These are phyloP conservation scores for Gloeostereum incarnatum DNA, from an alignment of 768 basidiomycete genomes.

Conservation along the genomic window DNA sequence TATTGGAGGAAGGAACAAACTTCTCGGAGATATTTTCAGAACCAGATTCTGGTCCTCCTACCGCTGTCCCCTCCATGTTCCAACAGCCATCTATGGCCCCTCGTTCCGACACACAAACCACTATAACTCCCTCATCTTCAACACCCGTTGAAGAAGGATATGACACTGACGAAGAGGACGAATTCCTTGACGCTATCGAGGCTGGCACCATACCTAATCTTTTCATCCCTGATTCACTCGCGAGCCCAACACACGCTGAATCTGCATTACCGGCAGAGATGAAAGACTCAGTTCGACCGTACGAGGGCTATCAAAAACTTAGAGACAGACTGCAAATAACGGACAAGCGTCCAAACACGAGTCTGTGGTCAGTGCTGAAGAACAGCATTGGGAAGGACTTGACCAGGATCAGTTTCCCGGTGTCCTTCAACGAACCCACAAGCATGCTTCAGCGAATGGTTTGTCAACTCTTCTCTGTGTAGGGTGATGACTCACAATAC, in stretches of 20 bases:
- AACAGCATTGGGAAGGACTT: constrained; percentile 94
- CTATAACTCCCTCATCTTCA: constrained; percentile 6
- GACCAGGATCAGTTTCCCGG: constrained; percentile 92
- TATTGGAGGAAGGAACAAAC: constrained; percentile 12
- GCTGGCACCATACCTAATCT: constrained; percentile 69
- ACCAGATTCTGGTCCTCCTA: constrained; percentile 6
- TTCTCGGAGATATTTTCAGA: constrained; percentile 8
- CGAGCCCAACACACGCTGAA: constrained; percentile 28
- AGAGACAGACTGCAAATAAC: constrained; percentile 51
- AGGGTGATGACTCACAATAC: constrained; percentile 4
- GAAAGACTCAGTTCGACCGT: constrained; percentile 22
- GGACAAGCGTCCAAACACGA: constrained; percentile 82
- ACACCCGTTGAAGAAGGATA: constrained; percentile 21
- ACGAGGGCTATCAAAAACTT: constrained; percentile 60
- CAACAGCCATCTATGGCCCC: constrained; percentile 6
- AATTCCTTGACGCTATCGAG: constrained; percentile 97
- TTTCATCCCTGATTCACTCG: constrained; percentile 55
- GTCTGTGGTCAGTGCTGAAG: constrained; percentile 93
- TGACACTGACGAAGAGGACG: constrained; percentile 81
- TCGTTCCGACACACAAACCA: constrained; percentile 10
- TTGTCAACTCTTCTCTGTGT: constrained; percentile 9
- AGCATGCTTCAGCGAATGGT: constrained; percentile 97
- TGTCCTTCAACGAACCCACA: constrained; percentile 89
- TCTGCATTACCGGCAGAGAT: constrained; percentile 7
- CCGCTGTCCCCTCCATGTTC: constrained; percentile 7